phyloP scores from a whole-genome alignment of 2,329 filamentous ascomycete genomes.

The Aureobasidium sp. region DNA sequence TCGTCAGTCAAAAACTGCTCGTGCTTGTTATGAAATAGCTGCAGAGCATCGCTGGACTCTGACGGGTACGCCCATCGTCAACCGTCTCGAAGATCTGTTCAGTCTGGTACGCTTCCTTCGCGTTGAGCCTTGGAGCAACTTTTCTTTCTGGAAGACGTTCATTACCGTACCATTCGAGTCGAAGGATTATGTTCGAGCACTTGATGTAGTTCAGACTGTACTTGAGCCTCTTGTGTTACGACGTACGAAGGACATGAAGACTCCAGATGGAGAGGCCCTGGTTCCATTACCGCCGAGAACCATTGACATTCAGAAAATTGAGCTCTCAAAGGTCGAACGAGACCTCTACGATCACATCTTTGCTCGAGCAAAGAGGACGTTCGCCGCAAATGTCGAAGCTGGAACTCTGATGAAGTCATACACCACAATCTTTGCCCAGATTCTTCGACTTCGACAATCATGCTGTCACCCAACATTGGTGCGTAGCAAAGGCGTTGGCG shows the following conservation, averaged over 20 bases:
- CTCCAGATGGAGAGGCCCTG: conserved; percentile 71
- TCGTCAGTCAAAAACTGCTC: conserved; percentile 79
- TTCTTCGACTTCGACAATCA: conserved; percentile 82
- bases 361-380: conserved; percentile 71
- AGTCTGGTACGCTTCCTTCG: conserved; percentile 85
- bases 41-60: conserved; percentile 86
- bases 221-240: conserved; percentile 91
- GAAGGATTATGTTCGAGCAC: conserved; percentile 83
- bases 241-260: conserved; percentile 97
- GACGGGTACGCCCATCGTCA: conserved; percentile 94
- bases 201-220: conserved; percentile 96
- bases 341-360: conserved; percentile 93
- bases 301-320: conserved; percentile 79
- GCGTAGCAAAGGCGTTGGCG: conserved; percentile 73
- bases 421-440: conserved; percentile 95
- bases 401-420: conserved; percentile 93
- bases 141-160: conserved; percentile 98
- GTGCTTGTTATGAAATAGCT: conserved; percentile 84
- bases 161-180: conserved; percentile 97
- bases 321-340: conserved; percentile 75
- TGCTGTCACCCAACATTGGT: conserved; percentile 92
- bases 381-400: conserved; percentile 79
- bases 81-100: conserved; percentile 89
- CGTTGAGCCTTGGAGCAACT: conserved; percentile 97
- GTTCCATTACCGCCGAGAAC: conserved; percentile 76